These are phyloP conservation scores for Trypanosoma avium DNA, from an alignment of 208 protist genomes.

Conservation along the genomic window DNA sequence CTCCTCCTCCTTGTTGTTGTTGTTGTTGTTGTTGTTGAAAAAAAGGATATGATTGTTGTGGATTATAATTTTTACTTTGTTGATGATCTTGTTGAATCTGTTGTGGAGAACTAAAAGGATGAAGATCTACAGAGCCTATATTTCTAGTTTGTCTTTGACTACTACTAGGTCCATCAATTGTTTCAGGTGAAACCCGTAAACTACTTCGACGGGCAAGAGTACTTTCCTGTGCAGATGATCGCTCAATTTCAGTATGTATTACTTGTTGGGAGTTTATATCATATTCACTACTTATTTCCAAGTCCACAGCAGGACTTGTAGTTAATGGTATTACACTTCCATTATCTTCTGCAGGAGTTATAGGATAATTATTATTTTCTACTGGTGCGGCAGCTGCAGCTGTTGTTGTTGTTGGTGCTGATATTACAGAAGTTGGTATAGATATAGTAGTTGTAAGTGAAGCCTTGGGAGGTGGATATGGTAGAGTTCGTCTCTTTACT, in stretches of 20 bases:
- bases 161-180: not conserved
- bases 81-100: not conserved
- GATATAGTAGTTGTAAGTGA: not conserved
- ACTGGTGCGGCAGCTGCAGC: not conserved
- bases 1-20: not conserved
- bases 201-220: not conserved
- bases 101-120: not conserved
- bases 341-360: not conserved
- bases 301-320: not conserved
- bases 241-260: not conserved
- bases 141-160: not conserved
- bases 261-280: not conserved
- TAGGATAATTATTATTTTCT: not conserved
- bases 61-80: not conserved
- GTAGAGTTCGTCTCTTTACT: not conserved
- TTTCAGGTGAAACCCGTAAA: not conserved
- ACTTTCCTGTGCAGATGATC: not conserved
- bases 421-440: not conserved
- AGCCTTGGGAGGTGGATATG: not conserved
- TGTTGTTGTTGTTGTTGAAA: not conserved
- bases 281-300: not conserved
- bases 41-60: not conserved
- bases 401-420: not conserved
- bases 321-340: not conserved
- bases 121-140: not conserved